phyloP scores from a whole-genome alignment of 2,329 filamentous ascomycete genomes.

The Fusarium gaditjirri region DNA sequence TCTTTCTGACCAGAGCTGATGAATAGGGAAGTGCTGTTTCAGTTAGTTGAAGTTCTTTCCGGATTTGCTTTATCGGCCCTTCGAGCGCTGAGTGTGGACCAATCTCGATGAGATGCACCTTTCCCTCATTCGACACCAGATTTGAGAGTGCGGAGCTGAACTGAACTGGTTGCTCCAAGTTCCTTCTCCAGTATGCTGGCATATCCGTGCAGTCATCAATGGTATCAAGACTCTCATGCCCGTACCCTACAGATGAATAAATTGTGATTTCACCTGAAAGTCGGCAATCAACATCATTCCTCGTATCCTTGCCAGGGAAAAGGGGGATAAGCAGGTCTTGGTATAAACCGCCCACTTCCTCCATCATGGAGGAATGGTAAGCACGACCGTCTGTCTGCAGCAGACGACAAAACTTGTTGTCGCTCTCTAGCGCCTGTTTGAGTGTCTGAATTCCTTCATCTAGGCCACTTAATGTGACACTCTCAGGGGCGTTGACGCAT shows the following conservation, averaged over 20 bases:
- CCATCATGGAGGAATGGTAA: background rate
- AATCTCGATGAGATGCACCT: background rate
- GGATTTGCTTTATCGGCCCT: background rate
- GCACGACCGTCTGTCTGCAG: background rate
- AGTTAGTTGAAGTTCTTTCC: background rate
- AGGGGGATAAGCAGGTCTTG: background rate
- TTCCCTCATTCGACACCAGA: background rate
- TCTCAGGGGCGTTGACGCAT: background rate
- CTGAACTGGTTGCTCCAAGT: background rate
- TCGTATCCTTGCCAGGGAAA: accelerated
- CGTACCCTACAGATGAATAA: background rate
- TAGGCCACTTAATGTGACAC: background rate
- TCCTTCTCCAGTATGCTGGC: background rate
- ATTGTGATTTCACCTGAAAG: background rate
- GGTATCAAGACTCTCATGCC: background rate
- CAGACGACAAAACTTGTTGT: background rate
- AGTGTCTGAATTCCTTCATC: background rate
- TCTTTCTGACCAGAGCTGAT: background rate
- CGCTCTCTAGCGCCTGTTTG: background rate
- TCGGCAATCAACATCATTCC: accelerated
- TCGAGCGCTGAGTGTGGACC: background rate
- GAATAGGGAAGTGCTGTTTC: background rate
- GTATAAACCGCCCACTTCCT: background rate
- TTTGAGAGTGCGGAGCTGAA: background rate
- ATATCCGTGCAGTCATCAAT: background rate